A percentile compares a stretch with the other conserved stretches of the same genome.
phyloP scores from a whole-genome alignment of 257 asterid genomes.

The Forsythia viridissima region DNA sequence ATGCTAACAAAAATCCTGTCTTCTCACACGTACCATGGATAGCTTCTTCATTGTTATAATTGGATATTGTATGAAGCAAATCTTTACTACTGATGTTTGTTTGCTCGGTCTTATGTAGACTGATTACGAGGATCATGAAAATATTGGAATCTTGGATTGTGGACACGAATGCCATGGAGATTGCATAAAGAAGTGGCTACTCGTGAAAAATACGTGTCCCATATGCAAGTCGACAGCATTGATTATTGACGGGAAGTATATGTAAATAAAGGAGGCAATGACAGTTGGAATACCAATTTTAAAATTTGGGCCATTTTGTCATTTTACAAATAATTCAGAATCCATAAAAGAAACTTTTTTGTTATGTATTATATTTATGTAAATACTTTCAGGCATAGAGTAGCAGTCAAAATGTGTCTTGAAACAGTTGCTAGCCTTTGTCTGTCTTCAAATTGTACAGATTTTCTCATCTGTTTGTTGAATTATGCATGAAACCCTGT shows the following conservation, averaged over 20 bases:
- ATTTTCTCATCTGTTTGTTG: slow-evolving; percentile 27
- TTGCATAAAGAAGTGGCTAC: slow-evolving; percentile 75
- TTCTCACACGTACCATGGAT: not conserved
- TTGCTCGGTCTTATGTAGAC: slow-evolving; percentile 34
- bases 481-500: not conserved
- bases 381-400: slow-evolving; percentile 52
- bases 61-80: not conserved
- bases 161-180: slow-evolving; percentile 72
- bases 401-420: slow-evolving; percentile 19
- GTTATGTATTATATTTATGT: slow-evolving; percentile 53
- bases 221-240: slow-evolving; percentile 75
- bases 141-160: slow-evolving; percentile 58
- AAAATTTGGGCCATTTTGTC: slow-evolving; percentile 25
- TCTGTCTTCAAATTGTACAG: slow-evolving; percentile 59
- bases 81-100: not conserved
- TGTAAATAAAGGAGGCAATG: slow-evolving; percentile 28
- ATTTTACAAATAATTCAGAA: slow-evolving; percentile 16
- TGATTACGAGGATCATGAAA: slow-evolving; percentile 50
- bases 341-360: slow-evolving; percentile 33
- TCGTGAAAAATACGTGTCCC: slow-evolving; percentile 65
- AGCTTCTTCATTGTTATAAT: not conserved
- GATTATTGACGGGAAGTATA: slow-evolving; percentile 33
- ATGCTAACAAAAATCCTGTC: not conserved
- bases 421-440: slow-evolving; percentile 18
- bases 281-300: slow-evolving; percentile 9